Conservation (phyloP, 164 flowering plant species). For the Stephania japonica region DNA sequence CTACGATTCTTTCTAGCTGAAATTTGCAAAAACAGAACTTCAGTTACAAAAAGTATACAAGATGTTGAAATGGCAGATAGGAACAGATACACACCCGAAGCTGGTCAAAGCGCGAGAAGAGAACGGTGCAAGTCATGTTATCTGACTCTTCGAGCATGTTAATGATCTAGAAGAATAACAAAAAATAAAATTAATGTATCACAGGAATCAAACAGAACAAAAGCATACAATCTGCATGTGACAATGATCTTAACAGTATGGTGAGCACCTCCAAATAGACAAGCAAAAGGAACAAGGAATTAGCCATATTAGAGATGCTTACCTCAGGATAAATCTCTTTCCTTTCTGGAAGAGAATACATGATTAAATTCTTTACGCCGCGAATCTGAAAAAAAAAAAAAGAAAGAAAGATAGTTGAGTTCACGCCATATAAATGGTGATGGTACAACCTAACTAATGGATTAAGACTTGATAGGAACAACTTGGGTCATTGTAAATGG, state of each 20-base stretch:
- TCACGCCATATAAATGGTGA: not conserved
- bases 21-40: not conserved
- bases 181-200: not conserved
- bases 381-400: slow-evolving; percentile 49
- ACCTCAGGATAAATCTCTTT: slow-evolving; percentile 97
- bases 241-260: not conserved
- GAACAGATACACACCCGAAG: slow-evolving; percentile 42
- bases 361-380: slow-evolving; percentile 73
- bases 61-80: not conserved
- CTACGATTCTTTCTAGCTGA: slow-evolving; percentile 87
- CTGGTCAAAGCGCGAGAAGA: slow-evolving; percentile 69
- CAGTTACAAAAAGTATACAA: not conserved
- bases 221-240: too few relatives aligned
- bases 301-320: not conserved
- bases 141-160: slow-evolving; percentile 77
- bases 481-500: not conserved
- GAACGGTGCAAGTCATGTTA: slow-evolving; percentile 57
- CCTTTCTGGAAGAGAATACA: slow-evolving; percentile 91
- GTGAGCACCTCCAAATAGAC: not conserved
- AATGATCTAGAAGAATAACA: slow-evolving; percentile 50
- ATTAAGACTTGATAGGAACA: not conserved
- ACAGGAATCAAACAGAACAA: not conserved
- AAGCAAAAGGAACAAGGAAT: too few relatives aligned
- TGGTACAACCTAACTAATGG: too few relatives aligned
- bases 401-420: not conserved